A percentile compares a stretch with the other conserved stretches of the same genome.
Evolutionary conservation across 441 rosid species (phyloP).

Genomic region (Erodium texanum): DNA sequence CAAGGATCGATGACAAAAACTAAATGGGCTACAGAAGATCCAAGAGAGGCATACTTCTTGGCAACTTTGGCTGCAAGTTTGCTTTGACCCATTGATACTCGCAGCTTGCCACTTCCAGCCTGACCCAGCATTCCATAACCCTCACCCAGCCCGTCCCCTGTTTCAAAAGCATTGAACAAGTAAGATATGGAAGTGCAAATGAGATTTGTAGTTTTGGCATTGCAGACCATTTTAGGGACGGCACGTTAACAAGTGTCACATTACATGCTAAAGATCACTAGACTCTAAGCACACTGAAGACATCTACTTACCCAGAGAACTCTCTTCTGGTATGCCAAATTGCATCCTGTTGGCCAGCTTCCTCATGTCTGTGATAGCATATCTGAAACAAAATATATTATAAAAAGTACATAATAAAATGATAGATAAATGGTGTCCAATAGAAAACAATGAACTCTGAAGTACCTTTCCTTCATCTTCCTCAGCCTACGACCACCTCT

Average conservation of each 20-base stretch:
- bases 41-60: slow-evolving; percentile 45
- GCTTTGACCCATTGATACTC: slow-evolving; percentile 44
- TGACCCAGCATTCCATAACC: slow-evolving; percentile 99
- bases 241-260: not conserved
- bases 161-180: slow-evolving; percentile 17
- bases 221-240: too few relatives aligned
- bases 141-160: slow-evolving; percentile 95
- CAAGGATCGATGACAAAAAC: too few relatives aligned
- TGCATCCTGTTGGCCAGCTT: slow-evolving; percentile 96
- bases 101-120: slow-evolving; percentile 94
- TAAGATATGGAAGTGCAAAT: slow-evolving; percentile 4
- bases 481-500: slow-evolving; percentile 90
- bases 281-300: slow-evolving; percentile 4
- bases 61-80: slow-evolving; percentile 89
- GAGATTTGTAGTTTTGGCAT: too few relatives aligned
- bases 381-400: slow-evolving; percentile 30
- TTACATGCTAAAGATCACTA: not conserved
- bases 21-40: not conserved
- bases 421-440: not conserved
- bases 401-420: not conserved
- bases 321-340: slow-evolving; percentile 93
- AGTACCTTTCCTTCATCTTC: slow-evolving; percentile 90
- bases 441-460: not conserved
- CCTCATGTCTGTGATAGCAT: slow-evolving; percentile 91
- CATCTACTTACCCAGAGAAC: slow-evolving; percentile 59